Evolutionary conservation across 2,329 filamentous ascomycete genomes (phyloP).

Genomic region (Scytalidium sp.): DNA sequence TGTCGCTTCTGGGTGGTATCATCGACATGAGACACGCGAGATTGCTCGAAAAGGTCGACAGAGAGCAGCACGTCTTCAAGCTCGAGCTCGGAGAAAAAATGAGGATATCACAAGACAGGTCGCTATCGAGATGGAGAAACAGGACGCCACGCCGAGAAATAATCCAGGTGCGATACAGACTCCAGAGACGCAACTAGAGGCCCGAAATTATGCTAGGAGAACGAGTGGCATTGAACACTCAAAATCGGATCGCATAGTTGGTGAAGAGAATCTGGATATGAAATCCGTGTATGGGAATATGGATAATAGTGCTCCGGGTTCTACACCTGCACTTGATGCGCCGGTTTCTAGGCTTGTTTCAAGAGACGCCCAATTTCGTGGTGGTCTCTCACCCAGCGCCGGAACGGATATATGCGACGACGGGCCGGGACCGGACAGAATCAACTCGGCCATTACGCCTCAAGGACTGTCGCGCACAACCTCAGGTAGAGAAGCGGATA

Average conservation of each 20-base stretch:
- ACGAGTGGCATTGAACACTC: too few relatives aligned
- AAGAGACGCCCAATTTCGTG: conserved; percentile 11
- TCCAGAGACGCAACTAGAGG: too few relatives aligned
- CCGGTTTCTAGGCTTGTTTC: conserved; percentile 12
- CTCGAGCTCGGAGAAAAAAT: conserved; percentile 32
- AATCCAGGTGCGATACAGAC: too few relatives aligned
- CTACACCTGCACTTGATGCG: too few relatives aligned
- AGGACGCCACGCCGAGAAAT: conserved; percentile 1
- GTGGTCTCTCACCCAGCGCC: conserved; percentile 9
- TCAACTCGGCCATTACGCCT: not conserved
- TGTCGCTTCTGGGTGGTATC: conserved; percentile 58
- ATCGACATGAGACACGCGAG: conserved; percentile 59
- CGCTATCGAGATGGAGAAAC: conserved; percentile 31
- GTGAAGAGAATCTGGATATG: too few relatives aligned
- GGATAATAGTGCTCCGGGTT: too few relatives aligned
- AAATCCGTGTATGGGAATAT: too few relatives aligned
- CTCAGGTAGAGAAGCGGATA: conserved; percentile 13
- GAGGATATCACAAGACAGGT: too few relatives aligned
- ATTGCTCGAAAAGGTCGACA: conserved; percentile 55
- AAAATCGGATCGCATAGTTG: too few relatives aligned
- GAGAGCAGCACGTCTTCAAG: conserved; percentile 42
- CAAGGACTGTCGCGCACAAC: conserved; percentile 5
- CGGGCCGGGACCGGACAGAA: conserved; percentile 8
- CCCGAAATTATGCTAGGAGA: too few relatives aligned
- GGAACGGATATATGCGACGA: conserved; percentile 12